Evolutionary conservation across 306 rosid genomes (phyloP).

Genomic region (Betula pendula): DNA sequence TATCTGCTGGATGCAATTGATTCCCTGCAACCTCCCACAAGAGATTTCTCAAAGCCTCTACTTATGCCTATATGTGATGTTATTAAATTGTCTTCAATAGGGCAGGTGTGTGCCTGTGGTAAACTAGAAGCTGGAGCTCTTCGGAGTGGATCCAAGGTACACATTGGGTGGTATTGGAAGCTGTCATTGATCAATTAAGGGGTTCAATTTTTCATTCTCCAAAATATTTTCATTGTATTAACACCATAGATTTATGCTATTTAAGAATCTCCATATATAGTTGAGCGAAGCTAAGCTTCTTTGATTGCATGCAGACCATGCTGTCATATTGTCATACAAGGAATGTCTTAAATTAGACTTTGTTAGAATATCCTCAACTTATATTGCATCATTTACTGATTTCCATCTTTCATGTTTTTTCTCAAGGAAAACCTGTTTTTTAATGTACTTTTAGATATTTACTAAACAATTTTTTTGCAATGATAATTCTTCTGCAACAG

Average conservation of each 20-base stretch:
- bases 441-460: background rate
- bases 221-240: slow-evolving; percentile 5
- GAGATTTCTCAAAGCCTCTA: slow-evolving; percentile 86
- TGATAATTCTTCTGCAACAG: background rate
- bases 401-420: background rate
- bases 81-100: slow-evolving; percentile 59
- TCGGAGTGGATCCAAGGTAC: slow-evolving; percentile 84
- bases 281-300: background rate
- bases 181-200: slow-evolving; percentile 21
- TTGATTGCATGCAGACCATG: slow-evolving; percentile 2
- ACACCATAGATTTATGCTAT: background rate
- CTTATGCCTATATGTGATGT: slow-evolving; percentile 96
- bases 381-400: background rate
- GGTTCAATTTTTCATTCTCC: slow-evolving; percentile 21
- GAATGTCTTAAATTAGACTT: background rate
- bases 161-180: slow-evolving; percentile 14
- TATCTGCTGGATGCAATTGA: slow-evolving; percentile 83
- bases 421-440: background rate
- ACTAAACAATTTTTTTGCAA: background rate
- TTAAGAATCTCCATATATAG: background rate
- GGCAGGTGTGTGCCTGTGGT: slow-evolving; percentile 89
- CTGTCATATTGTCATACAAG: background rate
- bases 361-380: background rate
- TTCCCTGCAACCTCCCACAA: slow-evolving; percentile 74
- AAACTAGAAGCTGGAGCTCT: slow-evolving; percentile 98